phyloP scores from a whole-genome alignment of 2,329 filamentous ascomycete genomes.

The Calonectria pseudoturangicola region DNA sequence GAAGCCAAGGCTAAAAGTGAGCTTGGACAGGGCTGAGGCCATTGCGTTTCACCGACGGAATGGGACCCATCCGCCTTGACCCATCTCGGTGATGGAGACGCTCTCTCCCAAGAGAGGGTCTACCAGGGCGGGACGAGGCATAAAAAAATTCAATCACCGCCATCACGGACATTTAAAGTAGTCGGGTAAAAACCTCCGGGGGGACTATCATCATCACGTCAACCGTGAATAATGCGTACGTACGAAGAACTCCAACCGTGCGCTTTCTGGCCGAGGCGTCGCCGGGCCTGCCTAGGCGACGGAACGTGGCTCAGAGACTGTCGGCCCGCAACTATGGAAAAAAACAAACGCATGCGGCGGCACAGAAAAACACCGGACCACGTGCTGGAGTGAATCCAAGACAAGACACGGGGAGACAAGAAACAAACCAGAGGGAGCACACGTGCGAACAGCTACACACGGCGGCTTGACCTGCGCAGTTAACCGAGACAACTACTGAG shows the following conservation, averaged over 20 bases:
- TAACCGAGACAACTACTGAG: constrained; percentile 19
- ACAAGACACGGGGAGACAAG: neutral
- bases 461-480: constrained; percentile 17
- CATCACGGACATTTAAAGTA: constrained; percentile 15
- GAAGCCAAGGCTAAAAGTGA: constrained; percentile 21
- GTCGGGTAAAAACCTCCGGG: constrained; percentile 23
- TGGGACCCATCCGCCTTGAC: constrained; percentile 28
- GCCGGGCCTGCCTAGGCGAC: constrained; percentile 33
- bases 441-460: constrained; percentile 4
- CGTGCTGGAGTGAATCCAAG: neutral
- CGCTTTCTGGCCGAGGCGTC: constrained; percentile 33
- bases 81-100: constrained; percentile 24
- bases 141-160: constrained; percentile 37
- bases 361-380: constrained; percentile 21
- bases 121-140: constrained; percentile 35
- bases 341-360: constrained; percentile 38
- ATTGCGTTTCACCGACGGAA: constrained; percentile 37
- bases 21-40: constrained; percentile 38
- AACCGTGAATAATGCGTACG: constrained; percentile 21
- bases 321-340: constrained; percentile 31
- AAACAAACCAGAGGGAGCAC: constrained; percentile 1
- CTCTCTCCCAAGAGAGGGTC: constrained; percentile 19
- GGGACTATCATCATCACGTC: constrained; percentile 6
- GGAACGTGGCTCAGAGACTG: constrained; percentile 35
- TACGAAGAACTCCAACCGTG: constrained; percentile 7